phyloP scores from a whole-genome alignment of 1,139 yeast genomes.

The Kodamaea derodonti region DNA sequence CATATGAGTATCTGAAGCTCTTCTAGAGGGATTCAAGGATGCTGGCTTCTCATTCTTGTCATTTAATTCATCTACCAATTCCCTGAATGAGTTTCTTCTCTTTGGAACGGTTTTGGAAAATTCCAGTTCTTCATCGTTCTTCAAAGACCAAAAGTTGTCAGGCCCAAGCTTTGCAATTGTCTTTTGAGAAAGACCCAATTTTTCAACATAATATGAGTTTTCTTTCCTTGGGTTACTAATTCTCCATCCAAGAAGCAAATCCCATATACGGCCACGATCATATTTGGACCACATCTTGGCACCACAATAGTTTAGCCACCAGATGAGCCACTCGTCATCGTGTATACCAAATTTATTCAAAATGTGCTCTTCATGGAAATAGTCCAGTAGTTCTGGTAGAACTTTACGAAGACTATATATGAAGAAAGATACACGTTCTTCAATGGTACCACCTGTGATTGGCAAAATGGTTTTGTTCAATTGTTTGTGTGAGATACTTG shows the following conservation, averaged over 20 bases:
- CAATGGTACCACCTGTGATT: conserved; percentile 62
- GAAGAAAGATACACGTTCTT: conserved; percentile 70
- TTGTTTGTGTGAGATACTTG: conserved; percentile 10
- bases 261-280: conserved; percentile 91
- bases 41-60: conserved; percentile 16
- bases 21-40: conserved; percentile 12
- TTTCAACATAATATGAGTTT: conserved; percentile 31
- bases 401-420: conserved; percentile 59
- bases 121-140: conserved; percentile 11
- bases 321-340: conserved; percentile 86
- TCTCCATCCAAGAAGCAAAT: conserved; percentile 78
- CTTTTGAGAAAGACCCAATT: conserved; percentile 21
- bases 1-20: conserved; percentile 18
- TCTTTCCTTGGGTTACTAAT: conserved; percentile 35
- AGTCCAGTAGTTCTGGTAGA: conserved; percentile 74
- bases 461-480: conserved; percentile 41
- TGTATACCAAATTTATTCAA: conserved; percentile 56
- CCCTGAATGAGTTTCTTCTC: conserved; percentile 27
- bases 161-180: conserved; percentile 37
- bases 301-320: conserved; percentile 97
- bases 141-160: conserved; percentile 41
- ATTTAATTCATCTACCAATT: conserved; percentile 29
- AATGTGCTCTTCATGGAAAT: conserved; percentile 78
- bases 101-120: conserved; percentile 1
- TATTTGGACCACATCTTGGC: conserved; percentile 77